Conservation (phyloP, 2,329 filamentous ascomycete genomes). For the Aspergillus sp. region DNA sequence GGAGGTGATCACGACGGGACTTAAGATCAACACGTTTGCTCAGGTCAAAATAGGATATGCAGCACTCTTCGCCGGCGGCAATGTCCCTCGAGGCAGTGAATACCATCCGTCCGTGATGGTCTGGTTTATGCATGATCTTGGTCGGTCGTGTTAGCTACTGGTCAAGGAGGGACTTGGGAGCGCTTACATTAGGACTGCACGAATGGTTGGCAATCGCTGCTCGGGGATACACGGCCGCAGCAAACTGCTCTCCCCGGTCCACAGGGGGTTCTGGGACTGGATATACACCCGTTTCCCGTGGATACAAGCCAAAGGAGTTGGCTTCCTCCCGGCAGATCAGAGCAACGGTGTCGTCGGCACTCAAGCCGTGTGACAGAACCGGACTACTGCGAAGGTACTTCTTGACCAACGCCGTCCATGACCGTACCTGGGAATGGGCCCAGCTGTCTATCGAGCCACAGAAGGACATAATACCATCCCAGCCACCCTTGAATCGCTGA, state of each 20-base stretch:
- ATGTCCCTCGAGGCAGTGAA: slow-evolving; percentile 34
- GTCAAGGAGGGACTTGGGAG: no score
- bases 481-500: slow-evolving; percentile 21
- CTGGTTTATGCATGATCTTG: slow-evolving; percentile 35
- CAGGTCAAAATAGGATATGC: slow-evolving; percentile 37
- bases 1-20: slow-evolving; percentile 28
- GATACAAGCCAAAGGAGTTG: slow-evolving; percentile 24
- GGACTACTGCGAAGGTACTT: slow-evolving; percentile 27
- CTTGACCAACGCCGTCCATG: slow-evolving; percentile 31
- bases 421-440: slow-evolving; percentile 30
- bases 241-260: slow-evolving; percentile 22
- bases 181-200: slow-evolving; percentile 23
- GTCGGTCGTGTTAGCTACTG: not conserved
- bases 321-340: slow-evolving; percentile 26
- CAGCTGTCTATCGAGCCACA: slow-evolving; percentile 34
- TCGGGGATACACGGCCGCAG: slow-evolving; percentile 22
- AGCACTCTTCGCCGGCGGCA: slow-evolving; percentile 33
- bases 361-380: slow-evolving; percentile 16
- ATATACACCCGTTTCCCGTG: slow-evolving; percentile 16
- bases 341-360: slow-evolving; percentile 4
- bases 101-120: slow-evolving; percentile 32
- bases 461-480: slow-evolving; percentile 29
- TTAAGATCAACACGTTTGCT: slow-evolving; percentile 21
- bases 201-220: slow-evolving; percentile 26
- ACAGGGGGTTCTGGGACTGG: slow-evolving; percentile 4